Evolutionary conservation across 768 basidiomycete species (phyloP), one percentile per base, ranked within the genome.

Genomic region (Termitomyces sp.): DNA sequence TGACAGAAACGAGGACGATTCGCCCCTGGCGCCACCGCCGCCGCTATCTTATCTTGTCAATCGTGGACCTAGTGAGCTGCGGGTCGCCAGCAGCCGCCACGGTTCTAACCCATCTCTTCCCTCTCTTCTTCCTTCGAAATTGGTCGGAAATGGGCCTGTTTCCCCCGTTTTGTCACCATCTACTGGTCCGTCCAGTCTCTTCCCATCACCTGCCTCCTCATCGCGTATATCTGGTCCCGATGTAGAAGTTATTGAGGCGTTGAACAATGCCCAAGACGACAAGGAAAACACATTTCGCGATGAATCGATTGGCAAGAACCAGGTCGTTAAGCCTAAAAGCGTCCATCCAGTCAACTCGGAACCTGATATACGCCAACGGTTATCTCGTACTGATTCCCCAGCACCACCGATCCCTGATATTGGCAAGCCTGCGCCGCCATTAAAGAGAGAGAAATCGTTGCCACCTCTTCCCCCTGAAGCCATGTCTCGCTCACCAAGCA

Each of bases 1-100:
- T 25, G 81, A 78, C 59, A 77, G 69, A 40, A 69, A 66, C 42
- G 87, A 90, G 3, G 90, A 93, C 64, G 84, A 90, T 62, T 70
- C 78, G 9, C 94, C 92, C 4, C 76, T 97, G 40, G 86, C 90
- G 3, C 96, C 95, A 0, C 96, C 96, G 3, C 96, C 96, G 5
- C 89, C 93, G 5, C 67, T 98, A 52, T 92, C 92, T 0, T 95
- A 94, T 72, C 81, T 98, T 46, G 92, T 93, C 59, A 77, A 81
- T 56, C 81, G 81, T 41, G 78, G 80, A n/a, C 80, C 83, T 43
- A 76, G 77, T 32, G 78, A 83, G 16, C 60, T 74, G 42, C 68
- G 69, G 29, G 48, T 67, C 32, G 54, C 60, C 34, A 71, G 74
- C 45, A 76, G 75, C 49, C 82, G 89, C 5, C 87, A 86, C 64